These are phyloP conservation scores for Pogostemon cablin DNA, from an alignment of 257 asterid species.

Conservation along the genomic window DNA sequence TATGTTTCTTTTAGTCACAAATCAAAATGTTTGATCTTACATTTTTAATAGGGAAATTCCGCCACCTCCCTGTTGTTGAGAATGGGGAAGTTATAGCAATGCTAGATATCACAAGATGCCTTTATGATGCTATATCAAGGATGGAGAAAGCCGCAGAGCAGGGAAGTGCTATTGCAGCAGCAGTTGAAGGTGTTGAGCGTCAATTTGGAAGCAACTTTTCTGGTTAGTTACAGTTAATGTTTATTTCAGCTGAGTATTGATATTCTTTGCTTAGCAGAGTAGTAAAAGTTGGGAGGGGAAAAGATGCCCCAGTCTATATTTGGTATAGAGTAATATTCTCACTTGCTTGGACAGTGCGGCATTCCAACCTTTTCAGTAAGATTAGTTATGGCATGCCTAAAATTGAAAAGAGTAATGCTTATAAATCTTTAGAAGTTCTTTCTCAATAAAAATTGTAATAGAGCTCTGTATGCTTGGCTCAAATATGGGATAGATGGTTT, in stretches of 20 bases:
- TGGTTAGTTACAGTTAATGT: slow-evolving; percentile 54
- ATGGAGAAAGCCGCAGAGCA: slow-evolving; percentile 99
- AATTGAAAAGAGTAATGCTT: neutral
- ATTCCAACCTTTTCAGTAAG: neutral
- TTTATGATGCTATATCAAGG: slow-evolving; percentile 95
- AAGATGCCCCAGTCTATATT: neutral
- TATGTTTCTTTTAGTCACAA: neutral
- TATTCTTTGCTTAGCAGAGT: neutral
- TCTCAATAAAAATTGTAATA: too few relatives aligned
- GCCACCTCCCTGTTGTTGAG: slow-evolving; percentile 99
- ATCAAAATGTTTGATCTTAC: slow-evolving; percentile 9
- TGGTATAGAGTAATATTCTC: neutral
- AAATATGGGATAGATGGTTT: too few relatives aligned
- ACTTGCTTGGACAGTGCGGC: neutral
- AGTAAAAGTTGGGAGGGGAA: neutral
- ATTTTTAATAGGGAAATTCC: slow-evolving; percentile 69
- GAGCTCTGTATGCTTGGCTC: too few relatives aligned
- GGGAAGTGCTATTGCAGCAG: slow-evolving; percentile 97
- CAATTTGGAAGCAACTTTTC: slow-evolving; percentile 82
- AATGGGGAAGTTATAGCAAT: slow-evolving; percentile 95
- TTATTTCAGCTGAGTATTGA: slow-evolving; percentile 10
- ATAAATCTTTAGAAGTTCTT: too few relatives aligned
- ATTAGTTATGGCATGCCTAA: neutral
- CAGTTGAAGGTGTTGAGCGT: slow-evolving; percentile 98
- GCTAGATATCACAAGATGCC: slow-evolving; percentile 92